Base-by-base conservation (phyloP, 495 filamentous ascomycete species). In the Rostrohypoxylon terebratum region DNA sequence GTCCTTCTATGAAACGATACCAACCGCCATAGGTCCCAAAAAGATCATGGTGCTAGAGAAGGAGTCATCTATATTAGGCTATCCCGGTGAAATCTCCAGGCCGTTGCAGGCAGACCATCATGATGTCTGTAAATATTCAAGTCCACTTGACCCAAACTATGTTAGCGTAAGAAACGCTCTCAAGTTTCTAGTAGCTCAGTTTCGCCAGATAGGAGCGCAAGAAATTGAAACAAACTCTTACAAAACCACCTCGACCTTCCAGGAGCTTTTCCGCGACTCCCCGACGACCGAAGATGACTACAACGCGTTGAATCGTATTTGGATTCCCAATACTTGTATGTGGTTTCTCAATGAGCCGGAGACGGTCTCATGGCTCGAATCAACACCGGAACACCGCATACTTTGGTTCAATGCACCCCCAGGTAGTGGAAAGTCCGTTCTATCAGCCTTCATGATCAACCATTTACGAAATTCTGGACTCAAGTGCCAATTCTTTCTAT, bases 1-100 rank as follows among this genome's bases (percentile, higher is more conserved):
- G 45, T 86, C 85, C 11, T 87, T 88, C 70, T 88, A 86, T 50
- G 85, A 88, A 63, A 85, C 80, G 5, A 65, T 54, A 7, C 67
- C 66, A 18, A 86, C 83, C 0, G 23, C 47, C 3, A 59, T 85
- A 50, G 77, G 77, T 1, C 68, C 72, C 28, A 75, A 77, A 45
- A 42, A 20, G 18, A 54, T 54, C 23, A 74, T 85, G 59, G 76
- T 86, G 25, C 69, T 86, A 13, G 81, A 83, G 2, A 81, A 77
- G 38, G 80, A 85, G 3, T 86, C 84, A 0, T 81, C 85, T 2
- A 68, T 80, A 4, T 75, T 86, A 13, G 84, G 83, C 16, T 86
- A 84, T 64, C 74, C 75, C 2, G 77, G 75, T 1, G 85, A 87
- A 67, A 74, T 77, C 3, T 77, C 77, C 0, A 75, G 66, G n/a